These are phyloP conservation scores for Puccinia horiana DNA, from an alignment of 1,284 basidiomycete genomes.

Conservation along the genomic window DNA sequence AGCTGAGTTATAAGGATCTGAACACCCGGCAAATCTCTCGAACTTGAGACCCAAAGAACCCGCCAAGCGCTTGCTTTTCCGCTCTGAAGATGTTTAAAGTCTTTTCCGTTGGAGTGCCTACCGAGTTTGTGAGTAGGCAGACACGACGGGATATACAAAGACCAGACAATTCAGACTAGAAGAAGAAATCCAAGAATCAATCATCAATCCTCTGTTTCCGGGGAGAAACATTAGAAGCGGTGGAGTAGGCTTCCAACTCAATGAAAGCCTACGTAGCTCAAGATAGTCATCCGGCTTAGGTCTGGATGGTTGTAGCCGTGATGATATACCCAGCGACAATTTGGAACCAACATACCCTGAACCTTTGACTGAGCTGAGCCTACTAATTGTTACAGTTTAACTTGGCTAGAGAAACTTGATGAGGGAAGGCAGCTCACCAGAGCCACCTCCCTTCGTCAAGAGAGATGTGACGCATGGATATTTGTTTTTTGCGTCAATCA, in stretches of 20 bases:
- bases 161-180: constrained; percentile 6
- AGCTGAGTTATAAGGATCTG: not conserved
- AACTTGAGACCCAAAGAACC: not conserved
- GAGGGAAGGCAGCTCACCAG: not conserved
- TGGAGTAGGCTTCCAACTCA: not conserved
- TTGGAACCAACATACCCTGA: not conserved
- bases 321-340: not conserved
- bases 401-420: constrained; percentile 10
- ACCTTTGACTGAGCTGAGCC: not conserved
- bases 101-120: constrained; percentile 15
- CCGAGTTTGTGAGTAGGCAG: constrained; percentile 27
- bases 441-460: not conserved
- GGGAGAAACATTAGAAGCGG: not conserved
- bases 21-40: not conserved
- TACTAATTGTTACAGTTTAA: not conserved
- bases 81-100: constrained; percentile 31
- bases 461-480: not conserved
- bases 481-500: constrained; percentile 7
- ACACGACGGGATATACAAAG: constrained; percentile 16
- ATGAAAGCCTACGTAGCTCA: not conserved
- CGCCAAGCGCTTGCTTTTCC: constrained; percentile 14
- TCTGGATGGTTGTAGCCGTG: not conserved
- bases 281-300: not conserved
- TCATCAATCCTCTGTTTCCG: not conserved
- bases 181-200: not conserved